A percentile compares a stretch with the other conserved stretches of the same genome.
Evolutionary conservation across 2,329 filamentous ascomycete species (phyloP).

Genomic region (Xylariomycetidae sp.): DNA sequence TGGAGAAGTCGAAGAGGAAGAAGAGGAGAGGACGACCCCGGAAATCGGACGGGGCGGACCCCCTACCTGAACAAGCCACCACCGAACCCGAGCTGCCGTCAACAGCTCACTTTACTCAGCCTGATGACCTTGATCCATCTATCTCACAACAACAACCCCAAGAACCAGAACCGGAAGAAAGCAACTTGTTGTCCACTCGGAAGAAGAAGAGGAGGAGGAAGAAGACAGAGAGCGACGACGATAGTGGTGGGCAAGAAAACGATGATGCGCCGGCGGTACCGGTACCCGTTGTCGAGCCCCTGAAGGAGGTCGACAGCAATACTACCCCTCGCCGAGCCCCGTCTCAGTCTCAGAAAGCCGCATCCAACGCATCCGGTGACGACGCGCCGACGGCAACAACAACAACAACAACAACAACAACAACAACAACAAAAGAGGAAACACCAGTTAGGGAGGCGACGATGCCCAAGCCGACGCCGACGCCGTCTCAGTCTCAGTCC

Average conservation of each 20-base stretch:
- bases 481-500: conserved; percentile 18
- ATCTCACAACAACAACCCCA: conserved; percentile 3
- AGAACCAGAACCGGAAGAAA: conserved; percentile 4
- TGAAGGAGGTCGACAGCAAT: conserved; percentile 20
- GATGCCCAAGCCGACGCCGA: conserved; percentile 14
- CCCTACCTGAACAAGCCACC: conserved; percentile 3
- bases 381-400: conserved; percentile 1
- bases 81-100: too few species aligned
- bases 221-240: too few species aligned
- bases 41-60: conserved; percentile 18
- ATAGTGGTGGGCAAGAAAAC: neutral
- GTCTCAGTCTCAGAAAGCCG: conserved; percentile 5
- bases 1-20: conserved; percentile 26
- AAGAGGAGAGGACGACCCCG: conserved; percentile 26
- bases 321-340: conserved; percentile 7
- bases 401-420: too few species aligned
- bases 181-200: neutral
- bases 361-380: conserved; percentile 1
- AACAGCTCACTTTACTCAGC: too few species aligned
- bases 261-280: too few species aligned
- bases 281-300: conserved; percentile 5
- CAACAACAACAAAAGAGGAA: conserved; percentile 6
- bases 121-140: too few species aligned
- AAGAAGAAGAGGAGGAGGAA: conserved; percentile 8
- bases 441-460: conserved; percentile 8